Evolutionary conservation across 2,329 filamentous ascomycete species (phyloP).

Genomic region (Biscogniauxia marginata): DNA sequence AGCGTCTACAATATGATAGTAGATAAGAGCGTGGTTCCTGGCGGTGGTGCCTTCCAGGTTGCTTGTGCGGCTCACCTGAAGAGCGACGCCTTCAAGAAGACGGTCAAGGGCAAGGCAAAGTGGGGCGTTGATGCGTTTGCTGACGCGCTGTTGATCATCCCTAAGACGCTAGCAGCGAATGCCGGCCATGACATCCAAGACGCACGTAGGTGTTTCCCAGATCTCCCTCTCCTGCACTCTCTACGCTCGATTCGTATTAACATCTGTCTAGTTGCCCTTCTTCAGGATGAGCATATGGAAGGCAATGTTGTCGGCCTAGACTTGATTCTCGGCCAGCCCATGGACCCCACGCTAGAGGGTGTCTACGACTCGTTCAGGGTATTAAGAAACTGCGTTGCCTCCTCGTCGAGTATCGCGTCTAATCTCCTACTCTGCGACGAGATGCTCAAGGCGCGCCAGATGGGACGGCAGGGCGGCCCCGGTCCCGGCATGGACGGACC

Average conservation of each 20-base stretch:
- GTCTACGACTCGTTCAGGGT: constrained; percentile 97
- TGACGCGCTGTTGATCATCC: constrained; percentile 90
- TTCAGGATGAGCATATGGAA: constrained; percentile 83
- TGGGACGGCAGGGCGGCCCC: constrained; percentile 67
- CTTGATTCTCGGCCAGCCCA: constrained; percentile 81
- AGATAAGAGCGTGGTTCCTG: constrained; percentile 92
- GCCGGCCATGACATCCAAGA: constrained; percentile 97
- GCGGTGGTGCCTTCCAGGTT: constrained; percentile 93
- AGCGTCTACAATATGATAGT: constrained; percentile 99
- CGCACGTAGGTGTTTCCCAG: constrained; percentile 64
- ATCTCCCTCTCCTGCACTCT: neutral
- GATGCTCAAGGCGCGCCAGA: constrained; percentile 95
- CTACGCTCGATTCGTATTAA: constrained; percentile 5
- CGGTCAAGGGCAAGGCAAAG: constrained; percentile 96
- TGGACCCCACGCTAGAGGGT: constrained; percentile 91
- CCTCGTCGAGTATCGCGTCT: constrained; percentile 89
- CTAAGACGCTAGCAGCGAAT: constrained; percentile 95
- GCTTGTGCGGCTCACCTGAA: constrained; percentile 85
- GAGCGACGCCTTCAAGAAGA: constrained; percentile 82
- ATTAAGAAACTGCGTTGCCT: constrained; percentile 88
- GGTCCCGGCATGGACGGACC: constrained; percentile 65
- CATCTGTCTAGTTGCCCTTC: constrained; percentile 64
- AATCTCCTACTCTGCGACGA: constrained; percentile 96
- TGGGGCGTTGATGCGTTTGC: constrained; percentile 94
- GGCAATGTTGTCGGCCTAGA: constrained; percentile 86